A percentile compares a stretch with the other conserved stretches of the same genome.
Evolutionary conservation across 768 basidiomycete species (phyloP).

Genomic region (Psilocybe subaeruginosa): DNA sequence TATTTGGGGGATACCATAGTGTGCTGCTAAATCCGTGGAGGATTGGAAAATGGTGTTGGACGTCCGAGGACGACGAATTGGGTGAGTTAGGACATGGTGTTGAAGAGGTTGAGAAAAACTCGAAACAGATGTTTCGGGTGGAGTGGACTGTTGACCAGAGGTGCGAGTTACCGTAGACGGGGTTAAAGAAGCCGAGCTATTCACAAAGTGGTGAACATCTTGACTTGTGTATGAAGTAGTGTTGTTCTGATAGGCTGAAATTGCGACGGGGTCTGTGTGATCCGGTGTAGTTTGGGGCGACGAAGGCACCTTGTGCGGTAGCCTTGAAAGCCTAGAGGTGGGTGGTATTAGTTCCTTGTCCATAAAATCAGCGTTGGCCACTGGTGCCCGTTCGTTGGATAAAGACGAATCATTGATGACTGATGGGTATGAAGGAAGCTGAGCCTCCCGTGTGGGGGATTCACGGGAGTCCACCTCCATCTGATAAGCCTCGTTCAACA

Average conservation of each 20-base stretch:
- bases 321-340: constrained; percentile 59
- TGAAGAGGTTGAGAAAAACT: constrained; percentile 38
- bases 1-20: constrained; percentile 78
- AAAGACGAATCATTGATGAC: constrained; percentile 20
- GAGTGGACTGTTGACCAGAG: constrained; percentile 29
- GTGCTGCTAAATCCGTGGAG: constrained; percentile 70
- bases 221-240: constrained; percentile 24
- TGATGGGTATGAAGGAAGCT: constrained; percentile 15
- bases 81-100: constrained; percentile 63
- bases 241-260: constrained; percentile 47
- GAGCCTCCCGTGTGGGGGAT: constrained; percentile 20
- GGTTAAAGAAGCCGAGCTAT: constrained; percentile 45
- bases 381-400: constrained; percentile 13
- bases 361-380: constrained; percentile 29
- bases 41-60: constrained; percentile 63
- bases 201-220: constrained; percentile 50
- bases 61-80: constrained; percentile 67
- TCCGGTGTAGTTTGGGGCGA: constrained; percentile 26
- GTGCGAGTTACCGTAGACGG: constrained; percentile 42
- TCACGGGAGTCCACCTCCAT: constrained; percentile 25
- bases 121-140: constrained; percentile 63
- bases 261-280: constrained; percentile 45
- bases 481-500: constrained; percentile 21
- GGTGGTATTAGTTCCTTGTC: constrained; percentile 56
- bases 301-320: constrained; percentile 50